Evolutionary conservation across 805 yeast genomes (phyloP).

Genomic region (Zygosaccharomyces rouxii): DNA sequence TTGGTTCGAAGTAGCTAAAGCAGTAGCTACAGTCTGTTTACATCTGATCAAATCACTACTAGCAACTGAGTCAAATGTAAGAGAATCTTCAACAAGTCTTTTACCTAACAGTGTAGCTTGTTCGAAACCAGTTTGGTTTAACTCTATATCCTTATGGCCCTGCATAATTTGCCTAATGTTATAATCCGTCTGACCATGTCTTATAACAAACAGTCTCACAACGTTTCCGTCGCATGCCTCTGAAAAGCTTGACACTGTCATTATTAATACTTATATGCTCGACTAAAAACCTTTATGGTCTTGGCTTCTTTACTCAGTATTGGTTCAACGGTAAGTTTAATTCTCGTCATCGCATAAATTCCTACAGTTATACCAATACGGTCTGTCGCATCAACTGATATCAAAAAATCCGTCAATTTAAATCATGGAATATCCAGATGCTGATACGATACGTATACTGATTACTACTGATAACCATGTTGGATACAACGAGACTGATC

Average conservation of each 20-base stretch:
- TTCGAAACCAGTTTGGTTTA: conserved; percentile 55
- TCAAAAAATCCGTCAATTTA: neutral
- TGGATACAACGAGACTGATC: conserved; percentile 86
- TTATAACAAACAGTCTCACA: conserved; percentile 55
- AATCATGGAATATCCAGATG: conserved; percentile 30
- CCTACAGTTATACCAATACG: neutral
- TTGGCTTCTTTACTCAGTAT: neutral
- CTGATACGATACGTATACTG: conserved; percentile 68
- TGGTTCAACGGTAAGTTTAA: neutral
- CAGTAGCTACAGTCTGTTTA: conserved; percentile 49
- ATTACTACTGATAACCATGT: conserved; percentile 96
- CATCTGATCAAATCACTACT: conserved; percentile 51
- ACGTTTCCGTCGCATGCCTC: conserved; percentile 35
- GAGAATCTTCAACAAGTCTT: conserved; percentile 31
- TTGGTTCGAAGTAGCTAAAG: conserved; percentile 32
- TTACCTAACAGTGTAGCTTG: conserved; percentile 59
- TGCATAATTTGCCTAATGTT: conserved; percentile 66
- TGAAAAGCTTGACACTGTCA: neutral
- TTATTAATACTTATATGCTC: neutral
- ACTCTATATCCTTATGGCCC: conserved; percentile 65
- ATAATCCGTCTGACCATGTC: conserved; percentile 84
- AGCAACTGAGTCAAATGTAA: conserved; percentile 35
- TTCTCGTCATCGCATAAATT: neutral
- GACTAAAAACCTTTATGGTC: neutral
- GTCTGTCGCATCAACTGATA: neutral